Evolutionary conservation across 2,329 filamentous ascomycete genomes (phyloP).

Genomic region (Hymenoscyphus albidus): DNA sequence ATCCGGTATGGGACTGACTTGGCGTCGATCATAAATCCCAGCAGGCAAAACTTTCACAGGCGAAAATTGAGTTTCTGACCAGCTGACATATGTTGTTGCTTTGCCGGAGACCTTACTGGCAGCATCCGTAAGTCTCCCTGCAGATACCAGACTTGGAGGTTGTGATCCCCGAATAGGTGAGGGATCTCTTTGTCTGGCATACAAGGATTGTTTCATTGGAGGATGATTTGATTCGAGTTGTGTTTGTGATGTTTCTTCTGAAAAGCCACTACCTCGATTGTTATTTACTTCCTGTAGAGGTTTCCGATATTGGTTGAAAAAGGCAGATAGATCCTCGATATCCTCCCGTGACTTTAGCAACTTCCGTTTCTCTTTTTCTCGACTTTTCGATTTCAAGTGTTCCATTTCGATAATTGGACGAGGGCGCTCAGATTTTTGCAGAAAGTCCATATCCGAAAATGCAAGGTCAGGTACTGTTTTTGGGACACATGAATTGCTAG

Average conservation of each 20-base stretch:
- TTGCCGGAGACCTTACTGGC: conserved; percentile 13
- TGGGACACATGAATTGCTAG: conserved; percentile 4
- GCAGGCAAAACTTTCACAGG: conserved; percentile 8
- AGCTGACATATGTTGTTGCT: conserved; percentile 25
- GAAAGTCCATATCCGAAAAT: conserved; percentile 50
- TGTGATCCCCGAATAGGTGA: not conserved
- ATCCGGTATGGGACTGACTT: conserved; percentile 25
- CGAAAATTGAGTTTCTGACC: conserved; percentile 30
- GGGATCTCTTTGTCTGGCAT: not conserved
- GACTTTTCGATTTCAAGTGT: conserved; percentile 29
- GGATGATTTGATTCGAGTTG: not conserved
- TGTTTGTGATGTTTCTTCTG: not conserved
- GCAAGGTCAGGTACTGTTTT: conserved; percentile 47
- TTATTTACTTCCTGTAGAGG: conserved; percentile 18
- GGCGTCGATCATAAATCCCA: conserved; percentile 1
- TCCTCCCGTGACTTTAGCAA: conserved; percentile 24
- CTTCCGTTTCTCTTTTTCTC: conserved; percentile 28
- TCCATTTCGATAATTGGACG: conserved; percentile 25
- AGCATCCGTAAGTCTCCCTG: conserved; percentile 5
- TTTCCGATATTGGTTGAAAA: conserved; percentile 26
- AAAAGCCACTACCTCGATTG: not conserved
- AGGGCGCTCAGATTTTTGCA: conserved; percentile 32
- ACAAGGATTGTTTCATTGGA: not conserved
- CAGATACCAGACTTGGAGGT: not conserved
- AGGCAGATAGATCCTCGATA: conserved; percentile 33